These are phyloP conservation scores for Calophaca sinica DNA, from an alignment of 306 rosid species.

Conservation along the genomic window DNA sequence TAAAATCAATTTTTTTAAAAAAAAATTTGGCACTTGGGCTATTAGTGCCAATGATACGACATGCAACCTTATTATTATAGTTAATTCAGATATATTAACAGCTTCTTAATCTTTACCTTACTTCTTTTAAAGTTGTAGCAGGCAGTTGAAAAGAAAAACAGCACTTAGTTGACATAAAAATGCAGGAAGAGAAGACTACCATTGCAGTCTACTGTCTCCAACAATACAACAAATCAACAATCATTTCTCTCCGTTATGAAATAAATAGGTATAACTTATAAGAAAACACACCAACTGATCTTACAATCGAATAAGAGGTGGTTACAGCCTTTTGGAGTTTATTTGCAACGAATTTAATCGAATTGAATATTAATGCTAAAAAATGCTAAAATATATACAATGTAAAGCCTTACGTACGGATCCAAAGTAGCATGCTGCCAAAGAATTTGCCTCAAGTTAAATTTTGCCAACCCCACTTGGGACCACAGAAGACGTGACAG, in stretches of 20 bases:
- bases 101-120: no score
- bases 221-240: conserved; percentile 6
- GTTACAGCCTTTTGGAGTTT: conserved; percentile 9
- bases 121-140: no score
- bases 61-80: no score
- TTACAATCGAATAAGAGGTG: conserved; percentile 14
- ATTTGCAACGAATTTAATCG: conserved; percentile 15
- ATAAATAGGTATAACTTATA: neutral
- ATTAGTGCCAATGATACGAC: no score
- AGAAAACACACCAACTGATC: conserved; percentile 12
- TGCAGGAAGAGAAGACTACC: neutral
- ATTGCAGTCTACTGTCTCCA: conserved; percentile 32
- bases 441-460: conserved; percentile 64
- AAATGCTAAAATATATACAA: conserved; percentile 11
- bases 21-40: no score
- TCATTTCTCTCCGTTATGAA: neutral
- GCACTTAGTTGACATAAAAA: neutral
- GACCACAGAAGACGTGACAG: conserved; percentile 58
- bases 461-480: conserved; percentile 76
- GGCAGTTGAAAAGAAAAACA: no score
- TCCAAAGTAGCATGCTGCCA: conserved; percentile 70
- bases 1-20: no score
- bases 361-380: conserved; percentile 28
- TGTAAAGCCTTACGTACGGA: conserved; percentile 55
- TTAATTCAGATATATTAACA: no score